A percentile compares a stretch with the other conserved stretches of the same genome.
Evolutionary conservation across 495 filamentous ascomycete species (phyloP).

Genomic region (Aspergillus kassunensis): DNA sequence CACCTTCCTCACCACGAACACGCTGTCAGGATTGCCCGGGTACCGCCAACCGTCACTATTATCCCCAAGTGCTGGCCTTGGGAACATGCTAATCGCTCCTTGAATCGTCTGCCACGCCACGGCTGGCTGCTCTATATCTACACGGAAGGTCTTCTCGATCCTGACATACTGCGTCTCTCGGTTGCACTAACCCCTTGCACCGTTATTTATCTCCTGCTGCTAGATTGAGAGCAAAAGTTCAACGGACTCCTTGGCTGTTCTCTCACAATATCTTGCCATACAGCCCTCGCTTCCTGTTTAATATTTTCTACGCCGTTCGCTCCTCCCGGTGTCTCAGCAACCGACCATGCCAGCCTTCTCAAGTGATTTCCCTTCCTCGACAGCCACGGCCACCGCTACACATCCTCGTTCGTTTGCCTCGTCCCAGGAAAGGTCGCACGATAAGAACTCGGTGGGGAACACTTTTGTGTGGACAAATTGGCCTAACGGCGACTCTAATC

Average conservation of each 20-base stretch:
- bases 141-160: conserved; percentile 6
- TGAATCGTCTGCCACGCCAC: conserved; percentile 24
- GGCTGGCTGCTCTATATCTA: conserved; percentile 21
- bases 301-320: conserved; percentile 6
- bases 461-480: conserved; percentile 48
- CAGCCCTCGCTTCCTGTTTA: neutral
- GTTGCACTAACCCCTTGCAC: conserved; percentile 11
- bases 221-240: neutral
- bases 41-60: no score
- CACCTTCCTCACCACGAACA: conserved; percentile 7
- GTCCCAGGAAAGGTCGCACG: conserved; percentile 38
- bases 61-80: conserved; percentile 1
- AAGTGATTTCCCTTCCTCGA: conserved; percentile 35
- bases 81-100: conserved; percentile 26
- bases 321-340: conserved; percentile 3
- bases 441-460: conserved; percentile 46
- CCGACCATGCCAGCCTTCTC: conserved; percentile 42
- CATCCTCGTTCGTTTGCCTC: conserved; percentile 39
- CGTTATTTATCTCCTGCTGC: conserved; percentile 6
- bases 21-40: no score
- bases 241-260: conserved; percentile 1
- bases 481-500: conserved; percentile 39
- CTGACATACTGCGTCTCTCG: conserved; percentile 7
- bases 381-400: conserved; percentile 31
- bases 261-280: neutral